A percentile compares a stretch with the other conserved stretches of the same genome.
phyloP scores from a whole-genome alignment of 768 basidiomycete species.

The Rhodotorula babjevae region DNA sequence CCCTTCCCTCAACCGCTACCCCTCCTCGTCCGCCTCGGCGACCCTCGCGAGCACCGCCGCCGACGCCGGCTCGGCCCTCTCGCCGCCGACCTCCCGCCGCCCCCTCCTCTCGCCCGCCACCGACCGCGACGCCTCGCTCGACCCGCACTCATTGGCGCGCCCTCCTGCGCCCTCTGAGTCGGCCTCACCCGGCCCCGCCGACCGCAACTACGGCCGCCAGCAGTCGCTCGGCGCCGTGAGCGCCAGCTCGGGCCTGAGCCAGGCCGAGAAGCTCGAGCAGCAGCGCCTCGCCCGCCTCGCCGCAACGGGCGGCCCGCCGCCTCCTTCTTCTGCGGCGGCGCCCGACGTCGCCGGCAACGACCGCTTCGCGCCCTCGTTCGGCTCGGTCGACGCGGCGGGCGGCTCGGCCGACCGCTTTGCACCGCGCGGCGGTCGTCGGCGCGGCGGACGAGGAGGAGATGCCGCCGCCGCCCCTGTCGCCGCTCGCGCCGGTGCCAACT shows the following conservation, averaged over 20 bases:
- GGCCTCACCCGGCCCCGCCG: neutral
- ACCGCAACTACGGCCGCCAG: neutral
- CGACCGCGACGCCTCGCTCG: slow-evolving; percentile 10
- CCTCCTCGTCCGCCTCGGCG: neutral
- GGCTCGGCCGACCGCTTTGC: neutral
- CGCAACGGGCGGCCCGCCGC: neutral
- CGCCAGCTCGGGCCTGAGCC: slow-evolving; percentile 1
- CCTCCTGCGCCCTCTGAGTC: neutral
- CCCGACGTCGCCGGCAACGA: neutral
- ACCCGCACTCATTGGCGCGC: neutral
- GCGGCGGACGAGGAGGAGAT: neutral
- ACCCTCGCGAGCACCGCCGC: neutral
- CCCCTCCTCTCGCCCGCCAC: neutral
- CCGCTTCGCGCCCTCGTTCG: neutral
- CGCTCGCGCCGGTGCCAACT: neutral
- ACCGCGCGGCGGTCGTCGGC: neutral
- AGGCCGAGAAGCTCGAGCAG: slow-evolving; percentile 7
- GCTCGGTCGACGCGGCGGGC: too few species aligned
- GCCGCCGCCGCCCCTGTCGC: neutral
- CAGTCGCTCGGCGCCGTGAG: neutral
- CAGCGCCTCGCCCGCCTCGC: slow-evolving; percentile 13
- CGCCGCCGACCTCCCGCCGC: neutral
- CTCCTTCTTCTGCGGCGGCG: neutral
- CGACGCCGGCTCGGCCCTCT: neutral
- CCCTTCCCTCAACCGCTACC: too few species aligned